These are phyloP conservation scores for Saprolegnia diclina DNA, from an alignment of 352 stramenopile species.

Conservation along the genomic window DNA sequence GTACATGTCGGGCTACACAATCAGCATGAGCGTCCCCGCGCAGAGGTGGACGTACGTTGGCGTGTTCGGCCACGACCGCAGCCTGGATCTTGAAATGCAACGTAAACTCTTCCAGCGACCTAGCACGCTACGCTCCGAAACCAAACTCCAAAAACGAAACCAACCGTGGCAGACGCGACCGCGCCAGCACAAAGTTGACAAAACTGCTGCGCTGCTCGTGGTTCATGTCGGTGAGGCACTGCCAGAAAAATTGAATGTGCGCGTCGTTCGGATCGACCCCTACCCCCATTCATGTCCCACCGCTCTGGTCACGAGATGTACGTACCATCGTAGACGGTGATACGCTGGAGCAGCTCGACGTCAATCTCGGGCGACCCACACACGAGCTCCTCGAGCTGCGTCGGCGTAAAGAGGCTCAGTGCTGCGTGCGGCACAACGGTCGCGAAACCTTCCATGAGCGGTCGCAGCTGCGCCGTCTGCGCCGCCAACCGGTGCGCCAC, in stretches of 20 bases:
- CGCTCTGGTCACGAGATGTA: too few relatives aligned
- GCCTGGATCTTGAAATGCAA: slow-evolving; percentile 39
- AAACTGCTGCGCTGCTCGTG: slow-evolving; percentile 70
- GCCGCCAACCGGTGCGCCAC: slow-evolving; percentile 4
- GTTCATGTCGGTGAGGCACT: slow-evolving; percentile 72
- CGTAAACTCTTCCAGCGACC: slow-evolving; percentile 72
- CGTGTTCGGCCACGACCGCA: slow-evolving; percentile 10
- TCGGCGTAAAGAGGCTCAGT: slow-evolving; percentile 68
- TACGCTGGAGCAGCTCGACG: slow-evolving; percentile 73
- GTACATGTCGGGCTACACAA: slow-evolving; percentile 26
- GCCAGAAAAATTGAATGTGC: slow-evolving; percentile 76
- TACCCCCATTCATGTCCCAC: background rate
- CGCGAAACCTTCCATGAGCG: slow-evolving; percentile 46
- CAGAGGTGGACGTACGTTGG: slow-evolving; percentile 1
- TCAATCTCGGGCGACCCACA: slow-evolving; percentile 84
- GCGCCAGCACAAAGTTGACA: slow-evolving; percentile 86
- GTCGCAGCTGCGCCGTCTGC: background rate
- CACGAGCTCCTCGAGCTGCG: slow-evolving; percentile 77
- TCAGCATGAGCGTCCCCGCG: background rate
- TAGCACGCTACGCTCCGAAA: background rate
- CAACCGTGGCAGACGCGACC: slow-evolving; percentile 62
- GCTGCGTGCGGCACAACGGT: slow-evolving; percentile 81
- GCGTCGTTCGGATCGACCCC: slow-evolving; percentile 48
- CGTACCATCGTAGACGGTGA: slow-evolving; percentile 78
- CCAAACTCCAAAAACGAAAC: background rate